Percentiles rank a stretch among this genome's conserved stretches.
phyloP scores from a whole-genome alignment of 2,329 filamentous ascomycete species.

The Claviceps fusiformis region DNA sequence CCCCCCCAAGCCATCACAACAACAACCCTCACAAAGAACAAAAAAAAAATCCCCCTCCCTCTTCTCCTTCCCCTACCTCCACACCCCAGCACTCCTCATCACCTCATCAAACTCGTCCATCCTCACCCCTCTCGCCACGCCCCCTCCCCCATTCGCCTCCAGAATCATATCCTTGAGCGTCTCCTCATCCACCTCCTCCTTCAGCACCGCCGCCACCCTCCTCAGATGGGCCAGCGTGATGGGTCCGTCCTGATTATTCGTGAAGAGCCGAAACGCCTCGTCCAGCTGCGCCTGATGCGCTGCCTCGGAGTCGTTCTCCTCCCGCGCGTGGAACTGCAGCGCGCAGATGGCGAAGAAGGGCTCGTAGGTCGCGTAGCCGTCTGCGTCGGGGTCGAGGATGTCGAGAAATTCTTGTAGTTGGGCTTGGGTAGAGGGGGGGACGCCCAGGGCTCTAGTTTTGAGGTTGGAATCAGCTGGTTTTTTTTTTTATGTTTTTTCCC shows the following conservation, averaged over 20 bases:
- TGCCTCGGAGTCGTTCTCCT: constrained; percentile 36
- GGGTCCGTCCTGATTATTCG: constrained; percentile 35
- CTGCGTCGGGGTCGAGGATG: constrained; percentile 68
- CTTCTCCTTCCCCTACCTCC: constrained; percentile 37
- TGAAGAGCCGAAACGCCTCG: constrained; percentile 73
- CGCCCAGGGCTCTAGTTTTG: constrained; percentile 65
- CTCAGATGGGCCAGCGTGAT: constrained; percentile 72
- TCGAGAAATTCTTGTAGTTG: constrained; percentile 68
- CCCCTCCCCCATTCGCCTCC: constrained; percentile 76
- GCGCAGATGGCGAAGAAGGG: constrained; percentile 82
- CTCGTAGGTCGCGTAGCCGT: constrained; percentile 65
- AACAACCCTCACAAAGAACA: not conserved
- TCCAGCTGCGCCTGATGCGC: constrained; percentile 55
- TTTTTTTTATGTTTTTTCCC: too few relatives aligned
- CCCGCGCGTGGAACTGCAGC: constrained; percentile 59
- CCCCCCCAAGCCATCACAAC: too few relatives aligned
- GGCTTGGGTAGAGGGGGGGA: constrained; percentile 46
- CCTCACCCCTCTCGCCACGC: constrained; percentile 56
- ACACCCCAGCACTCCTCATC: constrained; percentile 73
- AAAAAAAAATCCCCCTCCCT: not conserved
- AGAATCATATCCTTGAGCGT: constrained; percentile 86
- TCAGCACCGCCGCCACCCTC: constrained; percentile 65
- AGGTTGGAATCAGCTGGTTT: too few relatives aligned
- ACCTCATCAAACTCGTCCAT: constrained; percentile 75
- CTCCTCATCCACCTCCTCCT: constrained; percentile 73